A percentile compares a stretch with the other conserved stretches of the same genome.
Conservation (phyloP, 805 yeast genomes). For the Phaffomyces antillensis region DNA sequence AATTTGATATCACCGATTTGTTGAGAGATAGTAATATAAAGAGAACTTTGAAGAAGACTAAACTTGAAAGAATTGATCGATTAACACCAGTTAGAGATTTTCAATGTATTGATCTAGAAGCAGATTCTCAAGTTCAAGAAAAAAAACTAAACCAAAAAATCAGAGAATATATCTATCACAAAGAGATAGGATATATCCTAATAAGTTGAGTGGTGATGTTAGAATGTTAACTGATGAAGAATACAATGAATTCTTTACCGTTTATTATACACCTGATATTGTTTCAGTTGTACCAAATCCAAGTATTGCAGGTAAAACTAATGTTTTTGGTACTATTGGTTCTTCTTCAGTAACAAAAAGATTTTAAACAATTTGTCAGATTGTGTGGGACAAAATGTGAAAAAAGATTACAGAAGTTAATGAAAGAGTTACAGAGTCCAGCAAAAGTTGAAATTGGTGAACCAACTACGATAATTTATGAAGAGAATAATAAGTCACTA, state of each 20-base stretch:
- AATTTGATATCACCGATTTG: conserved; percentile 15
- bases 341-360: conserved; percentile 11
- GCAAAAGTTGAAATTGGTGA: background rate
- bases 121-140: background rate
- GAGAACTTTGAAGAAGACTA: conserved; percentile 3
- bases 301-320: conserved; percentile 7
- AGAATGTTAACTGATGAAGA: conserved; percentile 17
- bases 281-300: conserved; percentile 10
- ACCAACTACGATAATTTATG: conserved; percentile 1
- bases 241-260: conserved; percentile 13
- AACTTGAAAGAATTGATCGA: conserved; percentile 3
- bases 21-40: conserved; percentile 9
- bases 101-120: conserved; percentile 5
- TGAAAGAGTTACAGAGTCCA: conserved; percentile 2
- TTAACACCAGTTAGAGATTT: conserved; percentile 8
- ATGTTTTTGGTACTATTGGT: conserved; percentile 7
- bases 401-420: conserved; percentile 9
- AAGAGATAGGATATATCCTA: conserved; percentile 8
- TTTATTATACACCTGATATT: conserved; percentile 7
- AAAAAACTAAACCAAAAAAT: background rate
- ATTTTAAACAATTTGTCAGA: conserved; percentile 8
- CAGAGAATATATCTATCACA: conserved; percentile 7
- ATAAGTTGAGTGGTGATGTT: conserved; percentile 7
- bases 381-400: conserved; percentile 5
- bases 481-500: background rate